Percentiles rank a stretch among this genome's conserved stretches.
Evolutionary conservation across 495 filamentous ascomycete genomes (phyloP).

Genomic region (Barbatosphaeria neglecta): DNA sequence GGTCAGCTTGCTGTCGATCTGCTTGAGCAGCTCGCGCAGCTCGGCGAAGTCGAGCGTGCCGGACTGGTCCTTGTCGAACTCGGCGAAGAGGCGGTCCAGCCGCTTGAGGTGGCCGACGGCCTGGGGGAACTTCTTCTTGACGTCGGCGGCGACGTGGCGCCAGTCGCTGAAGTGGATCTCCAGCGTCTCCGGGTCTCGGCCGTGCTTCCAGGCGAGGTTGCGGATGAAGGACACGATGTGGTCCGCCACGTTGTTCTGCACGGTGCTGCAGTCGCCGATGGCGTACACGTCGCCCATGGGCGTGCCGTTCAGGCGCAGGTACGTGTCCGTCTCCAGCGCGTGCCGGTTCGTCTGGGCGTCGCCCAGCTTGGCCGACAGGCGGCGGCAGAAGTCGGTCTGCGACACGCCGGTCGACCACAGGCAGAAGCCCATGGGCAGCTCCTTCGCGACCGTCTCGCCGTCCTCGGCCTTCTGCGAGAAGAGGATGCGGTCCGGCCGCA

Average conservation of each 20-base stretch:
- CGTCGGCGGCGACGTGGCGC: conserved; percentile 66
- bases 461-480: conserved; percentile 71
- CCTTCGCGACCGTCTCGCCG: conserved; percentile 69
- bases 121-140: conserved; percentile 86
- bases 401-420: conserved; percentile 97
- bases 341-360: conserved; percentile 71
- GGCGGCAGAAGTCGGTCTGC: conserved; percentile 69
- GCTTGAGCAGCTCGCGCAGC: conserved; percentile 71
- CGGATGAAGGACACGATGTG: conserved; percentile 83
- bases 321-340: conserved; percentile 89
- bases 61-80: conserved; percentile 85
- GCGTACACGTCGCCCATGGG: conserved; percentile 94
- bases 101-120: conserved; percentile 81
- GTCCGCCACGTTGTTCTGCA: conserved; percentile 88
- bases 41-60: conserved; percentile 92
- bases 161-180: conserved; percentile 80
- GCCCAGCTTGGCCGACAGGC: conserved; percentile 59
- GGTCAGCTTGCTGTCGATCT: conserved; percentile 85
- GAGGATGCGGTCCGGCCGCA: conserved; percentile 68
- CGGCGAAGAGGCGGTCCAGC: conserved; percentile 75
- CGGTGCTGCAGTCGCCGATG: conserved; percentile 92
- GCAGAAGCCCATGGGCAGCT: conserved; percentile 92
- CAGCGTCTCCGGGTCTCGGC: conserved; percentile 73
- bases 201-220: conserved; percentile 82
- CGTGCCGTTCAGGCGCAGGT: conserved; percentile 82